Percentiles rank a stretch among this genome's conserved stretches.
These are phyloP conservation scores for Magnolia officinalis DNA, from an alignment of 164 flowering plant genomes.

Conservation along the genomic window DNA sequence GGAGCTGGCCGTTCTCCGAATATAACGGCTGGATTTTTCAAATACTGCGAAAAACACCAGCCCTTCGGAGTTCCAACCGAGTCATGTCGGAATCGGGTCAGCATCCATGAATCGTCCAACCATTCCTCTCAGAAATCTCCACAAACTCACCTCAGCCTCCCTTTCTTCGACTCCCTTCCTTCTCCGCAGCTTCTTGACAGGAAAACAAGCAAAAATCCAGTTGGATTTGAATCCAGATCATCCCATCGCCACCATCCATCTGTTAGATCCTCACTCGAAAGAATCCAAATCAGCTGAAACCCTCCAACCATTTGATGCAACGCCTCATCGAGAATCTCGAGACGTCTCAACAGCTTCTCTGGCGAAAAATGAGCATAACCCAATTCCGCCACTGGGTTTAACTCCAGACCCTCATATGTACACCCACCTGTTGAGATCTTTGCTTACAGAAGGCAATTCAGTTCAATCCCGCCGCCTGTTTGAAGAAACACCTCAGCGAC, in stretches of 20 bases:
- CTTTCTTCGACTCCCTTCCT: not conserved
- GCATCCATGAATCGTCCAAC: slow-evolving; percentile 5
- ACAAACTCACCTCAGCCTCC: slow-evolving; percentile 4
- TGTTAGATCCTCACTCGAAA: not conserved
- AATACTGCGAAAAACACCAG: not conserved
- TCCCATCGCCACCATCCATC: not conserved
- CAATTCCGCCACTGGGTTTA: not conserved
- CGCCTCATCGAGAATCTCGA: not conserved
- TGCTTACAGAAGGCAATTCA: slow-evolving; percentile 42
- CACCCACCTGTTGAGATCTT: slow-evolving; percentile 28
- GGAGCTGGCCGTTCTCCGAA: too few species aligned
- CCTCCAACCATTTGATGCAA: slow-evolving; percentile 2
- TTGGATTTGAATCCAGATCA: not conserved
- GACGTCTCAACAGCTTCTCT: slow-evolving; percentile 14
- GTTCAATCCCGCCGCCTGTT: slow-evolving; percentile 37
- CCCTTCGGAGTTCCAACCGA: not conserved
- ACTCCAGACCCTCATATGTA: slow-evolving; percentile 13
- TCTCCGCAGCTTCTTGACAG: not conserved
- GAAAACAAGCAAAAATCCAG: not conserved
- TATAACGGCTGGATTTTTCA: too few species aligned
- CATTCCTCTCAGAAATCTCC: slow-evolving; percentile 1
- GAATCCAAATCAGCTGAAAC: not conserved
- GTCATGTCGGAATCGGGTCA: slow-evolving; percentile 5
- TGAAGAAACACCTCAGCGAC: slow-evolving; percentile 54
- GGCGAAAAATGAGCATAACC: slow-evolving; percentile 4